Conservation (phyloP, 2,329 filamentous ascomycete species). For the Neofusicoccum umdonicola region DNA sequence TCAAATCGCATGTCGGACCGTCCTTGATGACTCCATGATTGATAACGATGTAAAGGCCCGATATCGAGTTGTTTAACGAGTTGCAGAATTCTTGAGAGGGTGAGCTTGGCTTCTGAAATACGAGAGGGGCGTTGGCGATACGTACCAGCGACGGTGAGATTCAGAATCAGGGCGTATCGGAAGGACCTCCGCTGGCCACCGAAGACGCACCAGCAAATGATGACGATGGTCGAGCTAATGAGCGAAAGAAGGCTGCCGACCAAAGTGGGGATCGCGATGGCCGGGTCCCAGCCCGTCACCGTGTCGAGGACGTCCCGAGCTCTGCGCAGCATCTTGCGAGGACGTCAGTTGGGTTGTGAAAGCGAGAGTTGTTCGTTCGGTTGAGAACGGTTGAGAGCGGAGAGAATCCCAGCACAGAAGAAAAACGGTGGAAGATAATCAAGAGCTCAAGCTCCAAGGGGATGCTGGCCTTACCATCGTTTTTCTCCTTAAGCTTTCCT, state of each 20-base stretch:
- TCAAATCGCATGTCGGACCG: constrained; percentile 39
- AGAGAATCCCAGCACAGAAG: not conserved
- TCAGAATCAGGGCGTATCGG: constrained; percentile 26
- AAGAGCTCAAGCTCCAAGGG: not conserved
- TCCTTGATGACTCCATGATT: constrained; percentile 26
- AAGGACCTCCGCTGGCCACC: constrained; percentile 24
- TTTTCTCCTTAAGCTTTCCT: not conserved
- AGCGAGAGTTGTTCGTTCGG: not conserved
- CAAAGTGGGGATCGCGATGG: constrained; percentile 22
- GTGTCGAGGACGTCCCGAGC: not conserved
- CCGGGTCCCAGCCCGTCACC: constrained; percentile 6
- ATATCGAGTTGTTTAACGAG: constrained; percentile 43
- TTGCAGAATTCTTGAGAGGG: constrained; percentile 41
- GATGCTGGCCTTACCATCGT: constrained; percentile 1
- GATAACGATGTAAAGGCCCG: constrained; percentile 38
- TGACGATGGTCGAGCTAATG: constrained; percentile 21
- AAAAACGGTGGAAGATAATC: not conserved
- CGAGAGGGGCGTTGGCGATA: not conserved
- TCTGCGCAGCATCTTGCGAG: constrained; percentile 1
- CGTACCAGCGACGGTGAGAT: constrained; percentile 26
- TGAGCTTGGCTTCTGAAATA: not conserved
- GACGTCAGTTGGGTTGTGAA: not conserved
- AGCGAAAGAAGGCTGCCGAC: constrained; percentile 26
- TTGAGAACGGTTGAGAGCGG: not conserved
- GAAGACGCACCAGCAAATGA: constrained; percentile 23